phyloP scores from a whole-genome alignment of 441 rosid species.

The Gossypium armourianum region DNA sequence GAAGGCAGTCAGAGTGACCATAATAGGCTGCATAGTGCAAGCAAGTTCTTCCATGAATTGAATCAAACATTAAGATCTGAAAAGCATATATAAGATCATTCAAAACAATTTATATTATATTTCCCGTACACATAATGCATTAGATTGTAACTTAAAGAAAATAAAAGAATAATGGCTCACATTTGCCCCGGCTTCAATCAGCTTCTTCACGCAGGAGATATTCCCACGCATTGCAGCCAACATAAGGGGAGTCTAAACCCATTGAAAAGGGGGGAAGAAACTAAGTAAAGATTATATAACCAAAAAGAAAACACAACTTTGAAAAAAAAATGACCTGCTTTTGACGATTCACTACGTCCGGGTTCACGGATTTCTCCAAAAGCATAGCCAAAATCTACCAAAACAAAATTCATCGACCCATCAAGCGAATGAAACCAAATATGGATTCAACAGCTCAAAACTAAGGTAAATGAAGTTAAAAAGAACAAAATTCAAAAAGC shows the following conservation, averaged over 20 bases:
- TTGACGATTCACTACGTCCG: slow-evolving; percentile 74
- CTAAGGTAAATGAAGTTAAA: not conserved
- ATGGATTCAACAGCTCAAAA: not conserved
- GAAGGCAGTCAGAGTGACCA: slow-evolving; percentile 55
- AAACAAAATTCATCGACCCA: not conserved
- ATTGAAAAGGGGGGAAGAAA: slow-evolving; percentile 4
- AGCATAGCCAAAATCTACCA: slow-evolving; percentile 61
- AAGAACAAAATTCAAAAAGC: slow-evolving; percentile 9
- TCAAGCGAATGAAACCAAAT: not conserved
- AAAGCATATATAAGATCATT: slow-evolving; percentile 5
- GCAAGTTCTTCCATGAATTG: slow-evolving; percentile 57
- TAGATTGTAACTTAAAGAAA: not conserved
- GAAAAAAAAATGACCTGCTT: slow-evolving; percentile 53
- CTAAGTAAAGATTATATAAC: not conserved
- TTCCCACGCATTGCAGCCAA: slow-evolving; percentile 88
- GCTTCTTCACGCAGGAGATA: slow-evolving; percentile 60
- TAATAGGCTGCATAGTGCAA: slow-evolving; percentile 68
- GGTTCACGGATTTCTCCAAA: slow-evolving; percentile 56
- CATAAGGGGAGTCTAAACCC: slow-evolving; percentile 81
- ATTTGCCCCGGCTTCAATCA: slow-evolving; percentile 84
- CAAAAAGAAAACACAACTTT: slow-evolving; percentile 2
- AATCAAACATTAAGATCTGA: slow-evolving; percentile 67
- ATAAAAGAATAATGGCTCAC: slow-evolving; percentile 28
- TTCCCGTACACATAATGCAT: not conserved
- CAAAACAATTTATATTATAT: not conserved